phyloP scores from a whole-genome alignment of 176 grass and related monocot species.

The Zoysia japonica region DNA sequence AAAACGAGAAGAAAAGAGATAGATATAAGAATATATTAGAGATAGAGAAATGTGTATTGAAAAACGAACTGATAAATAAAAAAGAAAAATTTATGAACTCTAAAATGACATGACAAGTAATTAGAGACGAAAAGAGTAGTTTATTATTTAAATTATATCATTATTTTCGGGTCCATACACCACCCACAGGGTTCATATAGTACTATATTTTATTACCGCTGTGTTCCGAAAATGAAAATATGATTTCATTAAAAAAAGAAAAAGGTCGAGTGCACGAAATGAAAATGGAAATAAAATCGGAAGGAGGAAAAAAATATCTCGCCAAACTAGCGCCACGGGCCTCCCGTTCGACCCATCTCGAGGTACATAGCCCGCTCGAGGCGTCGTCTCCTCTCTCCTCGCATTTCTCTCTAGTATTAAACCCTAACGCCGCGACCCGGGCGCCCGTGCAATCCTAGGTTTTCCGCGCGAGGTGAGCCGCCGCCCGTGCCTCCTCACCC shows the following conservation, averaged over 20 bases:
- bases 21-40: no score
- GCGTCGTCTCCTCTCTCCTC: not conserved
- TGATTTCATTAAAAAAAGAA: not conserved
- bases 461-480: slow-evolving; percentile 35
- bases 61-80: no score
- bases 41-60: no score
- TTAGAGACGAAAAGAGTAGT: no score
- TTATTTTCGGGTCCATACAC: no score
- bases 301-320: not conserved
- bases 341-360: not conserved
- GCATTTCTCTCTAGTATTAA: slow-evolving; percentile 22
- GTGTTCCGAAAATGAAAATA: no score
- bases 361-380: slow-evolving; percentile 8
- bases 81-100: no score
- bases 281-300: not conserved
- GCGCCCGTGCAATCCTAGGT: slow-evolving; percentile 20
- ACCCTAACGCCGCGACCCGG: slow-evolving; percentile 44
- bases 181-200: no score
- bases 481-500: not conserved
- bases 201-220: no score
- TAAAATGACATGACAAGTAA: no score
- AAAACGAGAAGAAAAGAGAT: no score
- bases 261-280: not conserved
- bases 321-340: slow-evolving; percentile 17
- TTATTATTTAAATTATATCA: no score